Percentiles rank a stretch among this genome's conserved stretches.
phyloP scores from a whole-genome alignment of 441 rosid genomes.

The Populus hybrid region DNA sequence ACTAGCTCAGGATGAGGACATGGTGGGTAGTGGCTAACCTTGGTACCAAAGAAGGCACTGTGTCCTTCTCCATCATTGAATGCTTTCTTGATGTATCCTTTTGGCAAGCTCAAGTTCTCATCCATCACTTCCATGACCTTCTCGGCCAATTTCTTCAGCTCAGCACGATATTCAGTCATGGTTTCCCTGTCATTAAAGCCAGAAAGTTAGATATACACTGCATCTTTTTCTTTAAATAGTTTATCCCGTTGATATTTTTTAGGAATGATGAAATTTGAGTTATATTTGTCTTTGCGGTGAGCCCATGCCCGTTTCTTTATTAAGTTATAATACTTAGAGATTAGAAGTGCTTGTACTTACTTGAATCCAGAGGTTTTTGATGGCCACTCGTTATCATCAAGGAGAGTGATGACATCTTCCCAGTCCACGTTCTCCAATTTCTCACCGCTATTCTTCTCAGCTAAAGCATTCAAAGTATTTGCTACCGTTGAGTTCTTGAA shows the following conservation, averaged over 20 bases:
- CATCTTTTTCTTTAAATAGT: not conserved
- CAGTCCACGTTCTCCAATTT: constrained; percentile 68
- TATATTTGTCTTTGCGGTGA: not conserved
- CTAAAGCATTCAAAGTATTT: constrained; percentile 44
- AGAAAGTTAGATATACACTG: constrained; percentile 12
- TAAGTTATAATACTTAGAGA: not conserved
- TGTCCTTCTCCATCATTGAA: constrained; percentile 54
- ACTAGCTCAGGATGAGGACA: constrained; percentile 72
- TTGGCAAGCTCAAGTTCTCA: constrained; percentile 70
- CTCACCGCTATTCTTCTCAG: constrained; percentile 36
- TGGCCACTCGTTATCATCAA: constrained; percentile 63
- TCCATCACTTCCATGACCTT: constrained; percentile 81
- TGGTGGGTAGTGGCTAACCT: constrained; percentile 93
- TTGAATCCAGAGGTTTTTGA: constrained; percentile 53
- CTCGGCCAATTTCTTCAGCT: constrained; percentile 61
- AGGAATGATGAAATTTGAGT: not conserved
- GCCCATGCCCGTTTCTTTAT: not conserved
- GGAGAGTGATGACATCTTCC: constrained; percentile 76
- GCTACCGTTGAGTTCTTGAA: constrained; percentile 53
- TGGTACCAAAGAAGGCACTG: constrained; percentile 81
- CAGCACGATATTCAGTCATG: constrained; percentile 62
- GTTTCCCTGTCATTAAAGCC: constrained; percentile 47
- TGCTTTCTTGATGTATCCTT: constrained; percentile 55
- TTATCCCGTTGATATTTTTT: not conserved
- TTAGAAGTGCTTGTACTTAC: constrained; percentile 41